phyloP scores from a whole-genome alignment of 495 filamentous ascomycete genomes.

The Penicillium bialowiezense region DNA sequence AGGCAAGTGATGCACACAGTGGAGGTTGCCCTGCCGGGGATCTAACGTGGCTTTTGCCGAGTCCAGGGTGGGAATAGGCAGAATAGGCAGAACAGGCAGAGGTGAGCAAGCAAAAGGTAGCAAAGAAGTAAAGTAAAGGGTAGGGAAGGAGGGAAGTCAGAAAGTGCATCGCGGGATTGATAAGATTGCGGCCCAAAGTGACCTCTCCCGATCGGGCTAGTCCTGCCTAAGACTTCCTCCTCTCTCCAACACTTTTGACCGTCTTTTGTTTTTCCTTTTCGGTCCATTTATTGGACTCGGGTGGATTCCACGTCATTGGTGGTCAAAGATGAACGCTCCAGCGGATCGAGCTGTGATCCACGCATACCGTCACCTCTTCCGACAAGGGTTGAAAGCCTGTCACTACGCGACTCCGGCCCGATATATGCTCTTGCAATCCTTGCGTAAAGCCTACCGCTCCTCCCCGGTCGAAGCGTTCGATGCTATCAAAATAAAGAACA shows the following conservation, averaged over 20 bases:
- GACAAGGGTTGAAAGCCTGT: conserved; percentile 69
- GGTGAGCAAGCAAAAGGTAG: background rate
- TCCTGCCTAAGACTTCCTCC: conserved; percentile 20
- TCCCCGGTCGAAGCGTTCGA: conserved; percentile 52
- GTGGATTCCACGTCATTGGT: background rate
- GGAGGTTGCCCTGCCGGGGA: too few relatives aligned
- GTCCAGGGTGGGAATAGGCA: background rate
- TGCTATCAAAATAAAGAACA: conserved; percentile 61
- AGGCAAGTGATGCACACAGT: too few relatives aligned
- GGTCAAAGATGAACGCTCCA: conserved; percentile 9
- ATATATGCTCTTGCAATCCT: conserved; percentile 57
- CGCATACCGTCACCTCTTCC: conserved; percentile 79
- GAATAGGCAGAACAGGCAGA: background rate
- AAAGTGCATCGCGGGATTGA: conserved; percentile 2
- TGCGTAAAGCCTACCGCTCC: conserved; percentile 72
- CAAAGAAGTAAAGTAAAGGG: background rate
- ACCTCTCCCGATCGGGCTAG: conserved; percentile 20
- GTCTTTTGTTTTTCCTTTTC: conserved; percentile 1
- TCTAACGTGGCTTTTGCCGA: background rate
- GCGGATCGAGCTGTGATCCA: conserved; percentile 50
- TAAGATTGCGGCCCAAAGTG: conserved; percentile 28
- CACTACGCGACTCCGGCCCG: conserved; percentile 78
- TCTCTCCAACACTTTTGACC: conserved; percentile 1
- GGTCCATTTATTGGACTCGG: background rate
- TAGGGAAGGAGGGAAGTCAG: conserved; percentile 2